Conservation (phyloP, 225 moss, liverwort and hornwort genomes). For the Anthoceros angustus region DNA sequence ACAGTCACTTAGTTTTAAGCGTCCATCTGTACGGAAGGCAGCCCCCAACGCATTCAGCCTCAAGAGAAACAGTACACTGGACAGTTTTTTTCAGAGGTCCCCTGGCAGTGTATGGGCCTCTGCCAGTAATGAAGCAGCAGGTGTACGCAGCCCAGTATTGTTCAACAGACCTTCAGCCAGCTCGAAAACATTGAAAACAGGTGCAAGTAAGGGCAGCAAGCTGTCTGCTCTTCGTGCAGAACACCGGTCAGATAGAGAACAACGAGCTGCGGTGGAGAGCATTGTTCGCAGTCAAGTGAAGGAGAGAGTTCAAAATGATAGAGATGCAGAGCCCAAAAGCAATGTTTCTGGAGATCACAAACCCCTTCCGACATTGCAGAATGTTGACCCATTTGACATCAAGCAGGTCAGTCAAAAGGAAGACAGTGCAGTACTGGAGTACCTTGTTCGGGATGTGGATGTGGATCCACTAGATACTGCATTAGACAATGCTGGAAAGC, state of each 20-base stretch:
- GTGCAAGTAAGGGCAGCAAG: slow-evolving; percentile 17
- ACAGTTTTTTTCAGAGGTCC: slow-evolving; percentile 37
- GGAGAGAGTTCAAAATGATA: slow-evolving; percentile 29
- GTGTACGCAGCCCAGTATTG: slow-evolving; percentile 8
- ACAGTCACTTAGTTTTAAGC: slow-evolving; percentile 13
- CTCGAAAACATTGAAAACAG: slow-evolving; percentile 9
- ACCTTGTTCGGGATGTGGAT: slow-evolving; percentile 49
- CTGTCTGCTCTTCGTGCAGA: slow-evolving; percentile 29
- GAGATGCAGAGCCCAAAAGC: neutral
- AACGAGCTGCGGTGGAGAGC: slow-evolving; percentile 22
- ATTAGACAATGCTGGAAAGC: slow-evolving; percentile 36
- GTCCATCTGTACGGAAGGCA: slow-evolving; percentile 11
- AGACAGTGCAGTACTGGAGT: slow-evolving; percentile 29
- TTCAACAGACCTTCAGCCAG: neutral
- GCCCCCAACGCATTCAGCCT: slow-evolving; percentile 13
- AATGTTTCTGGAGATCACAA: neutral
- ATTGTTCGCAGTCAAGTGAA: slow-evolving; percentile 27
- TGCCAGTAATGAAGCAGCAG: slow-evolving; percentile 5
- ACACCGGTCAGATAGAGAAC: slow-evolving; percentile 27
- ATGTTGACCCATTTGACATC: neutral
- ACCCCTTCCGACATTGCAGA: neutral
- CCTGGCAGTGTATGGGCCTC: neutral
- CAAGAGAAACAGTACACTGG: slow-evolving; percentile 34
- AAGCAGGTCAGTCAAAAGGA: neutral
- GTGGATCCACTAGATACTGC: slow-evolving; percentile 54